Percentiles rank a stretch among this genome's conserved stretches.
Conservation (phyloP, 2,329 filamentous ascomycete species). For the Aspergillus latus region DNA sequence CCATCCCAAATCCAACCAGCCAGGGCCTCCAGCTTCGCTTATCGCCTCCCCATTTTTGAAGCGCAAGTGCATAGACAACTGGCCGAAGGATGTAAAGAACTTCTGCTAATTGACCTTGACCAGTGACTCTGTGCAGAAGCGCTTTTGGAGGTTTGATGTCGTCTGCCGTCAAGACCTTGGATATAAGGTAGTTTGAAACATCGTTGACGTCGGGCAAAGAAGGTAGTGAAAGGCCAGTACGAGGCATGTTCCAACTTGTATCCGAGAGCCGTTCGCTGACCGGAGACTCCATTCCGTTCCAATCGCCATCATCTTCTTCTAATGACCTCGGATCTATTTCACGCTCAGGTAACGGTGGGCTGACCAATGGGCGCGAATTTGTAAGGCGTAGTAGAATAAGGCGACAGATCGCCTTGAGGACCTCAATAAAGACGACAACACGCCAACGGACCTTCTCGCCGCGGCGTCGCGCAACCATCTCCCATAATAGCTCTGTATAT, state of each 20-base stretch:
- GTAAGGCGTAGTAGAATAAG: conserved; percentile 79
- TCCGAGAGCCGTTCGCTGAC: conserved; percentile 43
- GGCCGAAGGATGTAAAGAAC: conserved; percentile 89
- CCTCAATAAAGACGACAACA: conserved; percentile 79
- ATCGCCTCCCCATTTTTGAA: conserved; percentile 70
- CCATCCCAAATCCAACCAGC: conserved; percentile 82
- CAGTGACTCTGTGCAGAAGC: conserved; percentile 70
- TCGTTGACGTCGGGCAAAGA: conserved; percentile 77
- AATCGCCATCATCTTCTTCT: conserved; percentile 48
- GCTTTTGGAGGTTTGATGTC: conserved; percentile 91
- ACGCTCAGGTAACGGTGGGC: conserved; percentile 80
- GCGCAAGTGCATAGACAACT: conserved; percentile 78
- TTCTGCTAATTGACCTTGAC: conserved; percentile 82
- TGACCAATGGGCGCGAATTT: conserved; percentile 76
- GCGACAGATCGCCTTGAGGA: conserved; percentile 80
- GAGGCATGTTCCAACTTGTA: conserved; percentile 83
- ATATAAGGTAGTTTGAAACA: conserved; percentile 82
- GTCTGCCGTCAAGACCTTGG: conserved; percentile 89
- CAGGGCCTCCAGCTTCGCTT: conserved; percentile 88
- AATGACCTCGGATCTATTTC: conserved; percentile 68
- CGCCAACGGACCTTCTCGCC: conserved; percentile 81
- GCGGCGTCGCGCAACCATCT: conserved; percentile 89
- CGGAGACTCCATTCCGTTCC: conserved; percentile 50
- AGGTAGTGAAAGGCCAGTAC: conserved; percentile 83
- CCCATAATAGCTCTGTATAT: conserved; percentile 94